Evolutionary conservation across 2,329 filamentous ascomycete species (phyloP), one percentile per base, ranked within the genome.

Genomic region (Microsporum canis): DNA sequence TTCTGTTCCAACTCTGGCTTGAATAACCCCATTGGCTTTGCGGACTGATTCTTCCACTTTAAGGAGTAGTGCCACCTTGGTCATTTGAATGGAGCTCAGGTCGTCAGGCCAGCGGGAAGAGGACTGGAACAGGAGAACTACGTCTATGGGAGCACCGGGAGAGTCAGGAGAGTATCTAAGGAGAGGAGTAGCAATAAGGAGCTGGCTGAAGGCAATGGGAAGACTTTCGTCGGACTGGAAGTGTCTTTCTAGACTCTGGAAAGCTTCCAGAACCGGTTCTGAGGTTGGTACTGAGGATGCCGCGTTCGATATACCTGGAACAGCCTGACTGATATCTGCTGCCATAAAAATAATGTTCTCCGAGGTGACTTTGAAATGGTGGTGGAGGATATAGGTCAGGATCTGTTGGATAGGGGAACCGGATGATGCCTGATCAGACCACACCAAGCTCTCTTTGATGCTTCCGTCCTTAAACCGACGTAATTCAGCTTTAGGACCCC

Each of bases 101-200:
- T 95, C 90, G 70, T 97, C 91, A 0, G 94, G 94, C 94, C 94
- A 99, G 66, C 89, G 87, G 53, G 85, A 87, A 5, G 94, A 97
- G 3, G 88, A 89, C 75, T 99, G 94, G 67, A 99, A 97, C 70
- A 92, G 91, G 56, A 99, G 80, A 47, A 91, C 82, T 36, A 95
- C 82, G 66, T 95, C 86, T 66, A 91, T 87, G 0, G 89, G 87
- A 8, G 68, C 65, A 33, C 73, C 68, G 36, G 70, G 61, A 49
- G 65, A 67, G 27, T 75, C 66, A 1, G 76, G 89, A 0, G 90
- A 78, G 65, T 88, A 92, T 45, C 92, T 85, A 5, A 95, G 79
- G 60, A 87, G 82, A 8, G 89, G 74, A 63, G 86, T 86, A 10
- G 88, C 82, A 3, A 89, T 82, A 17, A 86, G 84, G 39, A 99